These are phyloP conservation scores for Ustanciosporium gigantosporum DNA, from an alignment of 1,284 basidiomycete species.

Conservation along the genomic window DNA sequence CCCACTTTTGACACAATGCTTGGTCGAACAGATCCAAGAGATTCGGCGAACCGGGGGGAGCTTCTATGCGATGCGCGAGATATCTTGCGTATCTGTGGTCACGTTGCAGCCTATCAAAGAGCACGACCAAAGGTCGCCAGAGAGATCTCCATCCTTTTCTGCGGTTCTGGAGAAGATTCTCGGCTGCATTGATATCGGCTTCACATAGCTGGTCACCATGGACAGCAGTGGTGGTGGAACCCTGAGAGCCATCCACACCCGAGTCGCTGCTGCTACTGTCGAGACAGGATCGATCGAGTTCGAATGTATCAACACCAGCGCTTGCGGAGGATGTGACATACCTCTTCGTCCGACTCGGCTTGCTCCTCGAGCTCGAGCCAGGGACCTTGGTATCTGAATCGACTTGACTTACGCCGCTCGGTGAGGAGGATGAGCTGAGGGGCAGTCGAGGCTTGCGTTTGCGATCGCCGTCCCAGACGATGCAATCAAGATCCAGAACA, in stretches of 20 bases:
- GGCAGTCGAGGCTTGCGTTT: slow-evolving; percentile 19
- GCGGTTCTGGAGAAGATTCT: background rate
- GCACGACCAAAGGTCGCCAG: background rate
- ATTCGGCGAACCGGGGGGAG: background rate
- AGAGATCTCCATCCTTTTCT: background rate
- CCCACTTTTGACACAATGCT: background rate
- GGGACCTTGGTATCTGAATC: no score
- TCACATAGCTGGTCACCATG: background rate
- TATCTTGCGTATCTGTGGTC: background rate
- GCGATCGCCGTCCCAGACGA: slow-evolving; percentile 44
- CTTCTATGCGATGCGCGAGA: background rate
- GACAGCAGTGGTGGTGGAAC: background rate
- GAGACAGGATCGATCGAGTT: background rate
- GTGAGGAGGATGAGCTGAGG: background rate
- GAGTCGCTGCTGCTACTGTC: no score
- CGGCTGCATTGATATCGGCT: background rate
- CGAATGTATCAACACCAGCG: no score
- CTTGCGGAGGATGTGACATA: background rate
- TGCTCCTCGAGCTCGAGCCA: no score
- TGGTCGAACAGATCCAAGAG: background rate
- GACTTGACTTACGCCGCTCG: no score
- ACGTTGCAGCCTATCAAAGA: background rate
- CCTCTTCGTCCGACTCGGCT: no score
- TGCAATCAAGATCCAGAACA: slow-evolving; percentile 23
- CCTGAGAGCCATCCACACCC: no score